Evolutionary conservation across 2,329 filamentous ascomycete genomes (phyloP).

Genomic region (Grosmannia serpens): DNA sequence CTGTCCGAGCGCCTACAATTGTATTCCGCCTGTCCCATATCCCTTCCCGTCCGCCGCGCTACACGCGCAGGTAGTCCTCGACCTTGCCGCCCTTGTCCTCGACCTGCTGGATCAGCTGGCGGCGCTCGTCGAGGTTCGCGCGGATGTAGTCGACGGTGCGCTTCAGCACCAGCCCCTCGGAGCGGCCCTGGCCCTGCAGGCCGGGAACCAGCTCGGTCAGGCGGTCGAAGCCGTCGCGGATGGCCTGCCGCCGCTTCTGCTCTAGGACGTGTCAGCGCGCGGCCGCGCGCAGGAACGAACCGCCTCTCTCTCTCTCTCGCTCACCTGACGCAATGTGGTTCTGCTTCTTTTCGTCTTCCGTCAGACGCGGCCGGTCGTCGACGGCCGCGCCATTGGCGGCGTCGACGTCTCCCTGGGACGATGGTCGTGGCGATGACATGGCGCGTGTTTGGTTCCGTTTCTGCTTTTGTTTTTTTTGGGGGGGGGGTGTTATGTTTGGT

Average conservation of each 20-base stretch:
- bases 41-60: background rate
- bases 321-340: slow-evolving; percentile 25
- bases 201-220: slow-evolving; percentile 72
- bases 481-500: background rate
- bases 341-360: slow-evolving; percentile 26
- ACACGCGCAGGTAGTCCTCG: slow-evolving; percentile 20
- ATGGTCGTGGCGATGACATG: background rate
- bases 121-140: slow-evolving; percentile 46
- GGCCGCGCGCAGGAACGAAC: background rate
- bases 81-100: slow-evolving; percentile 46
- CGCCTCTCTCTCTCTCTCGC: background rate
- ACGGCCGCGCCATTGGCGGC: background rate
- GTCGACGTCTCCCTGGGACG: background rate
- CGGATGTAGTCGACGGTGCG: slow-evolving; percentile 56
- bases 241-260: slow-evolving; percentile 39
- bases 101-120: slow-evolving; percentile 44
- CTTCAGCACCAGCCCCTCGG: slow-evolving; percentile 73
- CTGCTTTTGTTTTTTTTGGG: background rate
- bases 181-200: slow-evolving; percentile 70
- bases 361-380: slow-evolving; percentile 22
- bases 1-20: too few species aligned
- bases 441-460: background rate
- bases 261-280: slow-evolving; percentile 13
- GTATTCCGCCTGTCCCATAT: too few species aligned
- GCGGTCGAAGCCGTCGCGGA: slow-evolving; percentile 73